Evolutionary conservation across 2,329 filamentous ascomycete genomes (phyloP), one percentile per base, ranked within the genome.

Genomic region (Penicillium nordicum): DNA sequence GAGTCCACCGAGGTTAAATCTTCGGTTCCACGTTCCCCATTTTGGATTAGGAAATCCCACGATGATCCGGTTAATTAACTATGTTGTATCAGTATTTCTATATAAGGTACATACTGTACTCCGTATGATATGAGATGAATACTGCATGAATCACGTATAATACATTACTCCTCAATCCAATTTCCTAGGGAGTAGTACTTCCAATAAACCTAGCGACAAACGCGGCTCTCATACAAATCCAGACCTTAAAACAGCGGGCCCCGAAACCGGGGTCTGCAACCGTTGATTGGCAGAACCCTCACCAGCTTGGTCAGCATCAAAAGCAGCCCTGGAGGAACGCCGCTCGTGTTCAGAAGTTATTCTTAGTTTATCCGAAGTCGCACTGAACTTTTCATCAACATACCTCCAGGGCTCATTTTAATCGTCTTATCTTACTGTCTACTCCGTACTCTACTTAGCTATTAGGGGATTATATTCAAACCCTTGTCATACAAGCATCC

Each of bases 1-100:
- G 53, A 56, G 53, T n/a, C 37, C 37, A 18, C 29, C 3, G n/a
- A 42, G 36, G 48, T 49, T 41, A 53, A 53, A 32, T 55, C 16
- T 12, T 41, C 41, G 44, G 44, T 32, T 34, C 52, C 52, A 55
- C 45, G 52, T 50, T 50, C 23, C 23, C 23, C n/a, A 36, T 21
- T 46, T 36, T 16, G 8, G 37, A 42, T 43, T 42, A 43, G 29
- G 37, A 6, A 48, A 48, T 12, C 16, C 11, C 18, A 37, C 30
- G 27, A n/a, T 25, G 23, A 50, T 41, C 47, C 12, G 12, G 9
- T 14, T 5, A 21, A 18, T n/a, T 36, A 18, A 18, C 18, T 18
- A 18, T 18, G 18, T 18, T 18, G 18, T 18, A 8, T 8, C 16
- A 34, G 7, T 34, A 34, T 34, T n/a, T 10, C 34, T 4, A 18